These are phyloP conservation scores for Cinnamomum micranthum DNA, from an alignment of 164 flowering plant species.

Conservation along the genomic window DNA sequence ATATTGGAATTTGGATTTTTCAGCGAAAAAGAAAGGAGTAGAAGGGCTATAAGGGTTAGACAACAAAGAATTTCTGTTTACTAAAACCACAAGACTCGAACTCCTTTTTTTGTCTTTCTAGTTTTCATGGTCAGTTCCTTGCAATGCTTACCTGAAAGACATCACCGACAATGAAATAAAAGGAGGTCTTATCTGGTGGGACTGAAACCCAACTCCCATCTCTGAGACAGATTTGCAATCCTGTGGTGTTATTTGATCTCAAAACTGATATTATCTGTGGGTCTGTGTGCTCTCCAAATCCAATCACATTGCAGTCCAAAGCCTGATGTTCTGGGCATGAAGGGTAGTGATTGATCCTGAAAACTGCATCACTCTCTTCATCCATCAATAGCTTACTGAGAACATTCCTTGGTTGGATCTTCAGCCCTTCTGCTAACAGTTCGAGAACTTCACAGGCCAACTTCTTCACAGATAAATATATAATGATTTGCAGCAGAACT, in stretches of 20 bases:
- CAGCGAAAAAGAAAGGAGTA: too few relatives aligned
- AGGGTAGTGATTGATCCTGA: slow-evolving; percentile 88
- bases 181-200: slow-evolving; percentile 73
- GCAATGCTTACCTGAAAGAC: slow-evolving; percentile 59
- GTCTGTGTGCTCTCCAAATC: slow-evolving; percentile 97
- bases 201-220: slow-evolving; percentile 90
- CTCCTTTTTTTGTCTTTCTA: neutral
- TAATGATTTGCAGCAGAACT: slow-evolving; percentile 52
- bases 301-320: slow-evolving; percentile 44
- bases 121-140: neutral
- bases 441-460: slow-evolving; percentile 55
- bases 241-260: slow-evolving; percentile 75
- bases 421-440: slow-evolving; percentile 62
- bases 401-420: slow-evolving; percentile 39
- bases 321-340: slow-evolving; percentile 56
- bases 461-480: slow-evolving; percentile 39
- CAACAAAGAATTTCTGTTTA: too few relatives aligned
- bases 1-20: too few relatives aligned
- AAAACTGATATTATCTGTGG: slow-evolving; percentile 83
- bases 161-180: slow-evolving; percentile 87
- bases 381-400: slow-evolving; percentile 57
- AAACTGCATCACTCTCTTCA: slow-evolving; percentile 67
- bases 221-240: slow-evolving; percentile 64
- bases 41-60: too few relatives aligned
- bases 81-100: too few relatives aligned